phyloP scores from a whole-genome alignment of 176 grass and related monocot genomes.

The Zoysia japonica region DNA sequence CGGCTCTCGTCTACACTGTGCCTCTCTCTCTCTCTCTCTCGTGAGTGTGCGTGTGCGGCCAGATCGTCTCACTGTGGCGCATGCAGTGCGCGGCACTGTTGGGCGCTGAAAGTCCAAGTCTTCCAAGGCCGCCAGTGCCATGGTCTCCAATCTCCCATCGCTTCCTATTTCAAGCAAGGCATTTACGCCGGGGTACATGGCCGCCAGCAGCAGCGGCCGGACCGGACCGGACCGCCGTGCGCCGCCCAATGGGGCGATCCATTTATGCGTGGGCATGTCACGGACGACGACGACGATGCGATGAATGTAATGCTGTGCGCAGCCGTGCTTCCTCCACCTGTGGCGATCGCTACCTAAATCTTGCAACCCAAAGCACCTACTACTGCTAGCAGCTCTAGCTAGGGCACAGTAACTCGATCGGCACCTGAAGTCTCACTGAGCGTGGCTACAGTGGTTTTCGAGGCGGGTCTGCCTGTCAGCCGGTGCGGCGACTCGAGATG shows the following conservation, averaged over 20 bases:
- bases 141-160: slow-evolving; percentile 18
- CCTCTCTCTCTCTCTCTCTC: background rate
- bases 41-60: background rate
- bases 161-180: slow-evolving; percentile 5
- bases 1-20: slow-evolving; percentile 18
- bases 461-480: background rate
- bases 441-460: background rate
- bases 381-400: background rate
- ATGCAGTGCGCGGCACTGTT: slow-evolving; percentile 26
- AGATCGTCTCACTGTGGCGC: slow-evolving; percentile 14
- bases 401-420: background rate
- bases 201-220: background rate
- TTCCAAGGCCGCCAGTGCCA: background rate
- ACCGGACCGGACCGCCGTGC: background rate
- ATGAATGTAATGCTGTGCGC: background rate
- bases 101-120: slow-evolving; percentile 38
- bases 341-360: background rate
- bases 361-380: background rate
- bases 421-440: background rate
- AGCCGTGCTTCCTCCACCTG: background rate
- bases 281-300: background rate
- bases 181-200: background rate
- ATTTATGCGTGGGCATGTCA: background rate
- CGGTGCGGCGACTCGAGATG: background rate
- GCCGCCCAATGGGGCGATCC: background rate